These are phyloP conservation scores for Phytophthora macrochlamydospora DNA, from an alignment of 352 stramenopile species.

Conservation along the genomic window DNA sequence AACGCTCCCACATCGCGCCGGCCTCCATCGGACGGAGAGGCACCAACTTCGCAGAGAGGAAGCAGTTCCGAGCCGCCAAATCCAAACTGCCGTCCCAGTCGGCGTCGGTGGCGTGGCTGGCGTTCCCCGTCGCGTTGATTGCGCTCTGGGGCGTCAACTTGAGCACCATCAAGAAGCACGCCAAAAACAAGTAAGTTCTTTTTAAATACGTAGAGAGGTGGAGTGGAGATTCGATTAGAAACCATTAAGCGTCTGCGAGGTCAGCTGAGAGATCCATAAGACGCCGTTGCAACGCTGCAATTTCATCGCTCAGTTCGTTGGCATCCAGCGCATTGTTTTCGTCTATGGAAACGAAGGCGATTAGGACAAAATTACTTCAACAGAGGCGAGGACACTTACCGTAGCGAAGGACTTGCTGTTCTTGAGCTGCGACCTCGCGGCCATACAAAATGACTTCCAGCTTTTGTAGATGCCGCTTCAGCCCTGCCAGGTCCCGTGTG, in stretches of 20 bases:
- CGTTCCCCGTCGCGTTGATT: slow-evolving; percentile 57
- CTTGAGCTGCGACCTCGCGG: slow-evolving; percentile 44
- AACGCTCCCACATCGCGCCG: slow-evolving; percentile 58
- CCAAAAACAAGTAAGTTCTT: slow-evolving; percentile 40
- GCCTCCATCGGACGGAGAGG: slow-evolving; percentile 60
- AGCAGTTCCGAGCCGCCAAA: slow-evolving; percentile 58
- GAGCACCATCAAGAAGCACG: slow-evolving; percentile 56
- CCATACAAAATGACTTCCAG: slow-evolving; percentile 77
- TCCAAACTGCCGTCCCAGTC: slow-evolving; percentile 67
- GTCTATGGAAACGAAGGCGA: slow-evolving; percentile 24
- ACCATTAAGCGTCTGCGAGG: slow-evolving; percentile 43
- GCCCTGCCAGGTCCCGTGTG: slow-evolving; percentile 58
- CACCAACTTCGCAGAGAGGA: slow-evolving; percentile 71
- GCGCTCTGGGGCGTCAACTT: slow-evolving; percentile 71
- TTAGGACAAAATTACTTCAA: slow-evolving; percentile 2
- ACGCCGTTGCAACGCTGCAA: slow-evolving; percentile 63
- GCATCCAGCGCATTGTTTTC: slow-evolving; percentile 59
- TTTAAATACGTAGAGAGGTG: slow-evolving; percentile 22
- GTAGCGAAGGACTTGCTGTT: slow-evolving; percentile 50
- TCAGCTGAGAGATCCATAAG: slow-evolving; percentile 65
- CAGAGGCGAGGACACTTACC: slow-evolving; percentile 23
- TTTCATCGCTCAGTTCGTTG: slow-evolving; percentile 68
- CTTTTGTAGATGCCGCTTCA: slow-evolving; percentile 75
- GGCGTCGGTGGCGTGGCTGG: slow-evolving; percentile 63
- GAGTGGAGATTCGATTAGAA: slow-evolving; percentile 8